Evolutionary conservation across 2,329 filamentous ascomycete species (phyloP), one percentile per base, ranked within the genome.

Genomic region (Pseudocercospora fuligena): DNA sequence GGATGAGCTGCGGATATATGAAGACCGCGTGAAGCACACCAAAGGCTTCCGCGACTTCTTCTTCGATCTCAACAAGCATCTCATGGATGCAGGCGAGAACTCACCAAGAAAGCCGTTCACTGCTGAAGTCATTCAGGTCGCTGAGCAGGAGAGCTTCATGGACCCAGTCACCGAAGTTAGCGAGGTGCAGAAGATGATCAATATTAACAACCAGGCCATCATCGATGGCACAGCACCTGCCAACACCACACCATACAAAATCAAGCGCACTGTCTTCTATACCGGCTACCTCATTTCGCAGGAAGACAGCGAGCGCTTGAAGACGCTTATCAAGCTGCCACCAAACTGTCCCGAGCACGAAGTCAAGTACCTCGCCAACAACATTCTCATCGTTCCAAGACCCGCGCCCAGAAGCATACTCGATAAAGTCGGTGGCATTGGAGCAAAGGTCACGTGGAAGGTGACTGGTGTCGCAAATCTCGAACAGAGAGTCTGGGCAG

Each of bases 211-310:
- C 77, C 80, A 82, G 3, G 81, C 86, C 25, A 80, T 90, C 47
- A 80, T 82, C 70, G 79, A 69, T 58, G 79, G 76, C 65, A 82
- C 78, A 9, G 83, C 82, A 47, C 82, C 83, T 0, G 76, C 77
- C 9, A 79, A 80, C 56, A 80, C 82, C 36, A 79, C 81, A 54
- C 84, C 81, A 1, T 81, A 95, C 67, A 85, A 87, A 72, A 92
- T 99, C 77, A 93, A 92, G 78, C 94, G 94, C 77, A 92, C 89
- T 1, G 90, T 97, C 59, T 93, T 93, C 79, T 97, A 94, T 80
- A 97, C 95, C 1, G 93, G 92, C 59, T 98, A 99, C 80, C 88
- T 97, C 79, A 90, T 99, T 70, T 85, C 85, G 47, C 84, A 88
- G 57, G 83, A 87, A 27, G 92, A 95, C 77, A 90, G 90, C 1